Conservation (phyloP, 768 basidiomycete genomes). For the Auricularia heimuer region DNA sequence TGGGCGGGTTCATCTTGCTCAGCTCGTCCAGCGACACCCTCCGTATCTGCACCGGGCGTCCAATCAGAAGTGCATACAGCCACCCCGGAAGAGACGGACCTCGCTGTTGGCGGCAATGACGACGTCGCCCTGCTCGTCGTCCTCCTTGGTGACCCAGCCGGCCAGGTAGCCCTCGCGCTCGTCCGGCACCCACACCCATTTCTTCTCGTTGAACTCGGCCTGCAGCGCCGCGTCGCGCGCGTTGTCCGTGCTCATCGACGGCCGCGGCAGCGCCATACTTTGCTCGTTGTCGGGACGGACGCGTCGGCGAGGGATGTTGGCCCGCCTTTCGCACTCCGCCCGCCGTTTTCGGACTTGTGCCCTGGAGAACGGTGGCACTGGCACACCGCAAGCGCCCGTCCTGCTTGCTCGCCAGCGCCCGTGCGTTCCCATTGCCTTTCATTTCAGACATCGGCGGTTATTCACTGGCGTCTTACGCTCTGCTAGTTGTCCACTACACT, state of each 20-base stretch:
- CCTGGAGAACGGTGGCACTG: too few species aligned
- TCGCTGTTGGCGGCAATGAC: slow-evolving; percentile 79
- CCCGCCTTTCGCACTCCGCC: too few species aligned
- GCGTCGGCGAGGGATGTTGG: not conserved
- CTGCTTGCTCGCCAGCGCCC: too few species aligned
- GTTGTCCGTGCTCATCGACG: slow-evolving; percentile 46
- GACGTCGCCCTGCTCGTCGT: slow-evolving; percentile 74
- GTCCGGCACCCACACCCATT: slow-evolving; percentile 98
- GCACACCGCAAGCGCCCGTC: too few species aligned
- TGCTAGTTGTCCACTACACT: too few species aligned
- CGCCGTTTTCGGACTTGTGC: too few species aligned
- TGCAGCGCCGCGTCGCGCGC: slow-evolving; percentile 82
- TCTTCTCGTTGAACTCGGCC: slow-evolving; percentile 95
- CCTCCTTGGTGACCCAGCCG: slow-evolving; percentile 86
- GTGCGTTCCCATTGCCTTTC: too few species aligned
- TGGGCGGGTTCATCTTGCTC: slow-evolving; percentile 96
- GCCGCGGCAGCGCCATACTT: slow-evolving; percentile 26
- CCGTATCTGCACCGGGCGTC: slow-evolving; percentile 41
- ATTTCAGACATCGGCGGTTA: too few species aligned
- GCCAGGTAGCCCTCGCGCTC: slow-evolving; percentile 86
- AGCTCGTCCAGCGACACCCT: slow-evolving; percentile 68
- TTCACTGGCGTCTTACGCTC: too few species aligned
- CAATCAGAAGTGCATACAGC: not conserved
- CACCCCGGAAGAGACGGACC: slow-evolving; percentile 29
- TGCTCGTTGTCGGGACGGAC: not conserved